These are phyloP conservation scores for Globisporangium alternatum DNA, from an alignment of 352 stramenopile genomes.

Conservation along the genomic window DNA sequence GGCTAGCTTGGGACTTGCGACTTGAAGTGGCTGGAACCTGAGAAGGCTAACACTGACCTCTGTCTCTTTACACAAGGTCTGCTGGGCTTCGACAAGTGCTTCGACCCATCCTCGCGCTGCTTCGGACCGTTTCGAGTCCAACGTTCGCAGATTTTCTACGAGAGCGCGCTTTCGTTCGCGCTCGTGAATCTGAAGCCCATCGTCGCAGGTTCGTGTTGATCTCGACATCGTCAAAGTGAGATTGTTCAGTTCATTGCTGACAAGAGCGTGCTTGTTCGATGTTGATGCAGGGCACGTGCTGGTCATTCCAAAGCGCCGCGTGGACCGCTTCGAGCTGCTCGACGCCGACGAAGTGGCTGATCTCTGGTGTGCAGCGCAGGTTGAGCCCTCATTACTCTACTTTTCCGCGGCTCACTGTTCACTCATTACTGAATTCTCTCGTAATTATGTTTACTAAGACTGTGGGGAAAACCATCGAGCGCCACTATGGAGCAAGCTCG, in stretches of 20 bases:
- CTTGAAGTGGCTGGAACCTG: neutral
- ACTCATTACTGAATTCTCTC: neutral
- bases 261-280: neutral
- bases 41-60: neutral
- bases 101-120: conserved; percentile 27
- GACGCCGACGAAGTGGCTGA: conserved; percentile 85
- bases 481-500: conserved; percentile 61
- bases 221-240: neutral
- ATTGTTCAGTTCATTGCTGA: neutral
- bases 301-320: conserved; percentile 76
- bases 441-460: conserved; percentile 19
- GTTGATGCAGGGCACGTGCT: conserved; percentile 82
- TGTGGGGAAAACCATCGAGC: conserved; percentile 73
- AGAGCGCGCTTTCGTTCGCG: conserved; percentile 54
- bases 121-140: conserved; percentile 52
- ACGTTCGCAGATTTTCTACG: conserved; percentile 55
- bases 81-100: conserved; percentile 35
- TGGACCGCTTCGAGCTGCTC: conserved; percentile 75
- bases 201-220: conserved; percentile 54
- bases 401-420: too few species aligned
- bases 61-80: conserved; percentile 21
- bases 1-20: neutral
- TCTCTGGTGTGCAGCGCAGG: conserved; percentile 85
- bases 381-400: conserved; percentile 14
- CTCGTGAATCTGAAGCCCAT: conserved; percentile 95